Percentiles rank a stretch among this genome's conserved stretches.
Conservation (phyloP, 2,329 filamentous ascomycete species). For the Coniochaeta sp. region DNA sequence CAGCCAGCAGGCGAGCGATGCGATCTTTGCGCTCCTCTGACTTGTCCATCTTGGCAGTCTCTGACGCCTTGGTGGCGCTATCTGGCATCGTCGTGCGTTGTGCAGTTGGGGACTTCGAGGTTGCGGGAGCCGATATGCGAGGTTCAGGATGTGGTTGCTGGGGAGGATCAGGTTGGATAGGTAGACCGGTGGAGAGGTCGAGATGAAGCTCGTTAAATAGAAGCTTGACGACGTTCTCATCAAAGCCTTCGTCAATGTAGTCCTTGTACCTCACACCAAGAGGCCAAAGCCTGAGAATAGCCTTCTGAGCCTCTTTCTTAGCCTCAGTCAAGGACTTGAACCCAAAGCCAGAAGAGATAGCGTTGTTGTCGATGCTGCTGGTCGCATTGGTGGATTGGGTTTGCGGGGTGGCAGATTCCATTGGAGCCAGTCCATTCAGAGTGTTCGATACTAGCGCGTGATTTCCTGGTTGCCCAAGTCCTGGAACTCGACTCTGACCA, state of each 20-base stretch:
- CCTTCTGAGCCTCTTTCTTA: conserved; percentile 56
- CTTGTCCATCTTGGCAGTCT: conserved; percentile 20
- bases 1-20: conserved; percentile 69
- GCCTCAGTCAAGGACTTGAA: conserved; percentile 31
- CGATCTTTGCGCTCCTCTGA: conserved; percentile 66
- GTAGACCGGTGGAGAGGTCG: conserved; percentile 23
- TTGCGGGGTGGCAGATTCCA: neutral
- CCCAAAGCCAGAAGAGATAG: neutral
- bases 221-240: conserved; percentile 51
- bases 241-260: conserved; percentile 66
- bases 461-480: neutral
- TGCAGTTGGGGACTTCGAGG: neutral
- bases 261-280: conserved; percentile 68
- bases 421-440: neutral
- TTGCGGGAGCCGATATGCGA: neutral
- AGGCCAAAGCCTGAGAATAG: conserved; percentile 57
- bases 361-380: neutral
- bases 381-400: conserved; percentile 4
- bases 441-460: neutral
- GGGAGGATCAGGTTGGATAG: neutral
- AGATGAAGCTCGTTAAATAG: conserved; percentile 66
- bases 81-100: neutral
- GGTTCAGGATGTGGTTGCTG: neutral
- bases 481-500: conserved; percentile 1
- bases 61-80: conserved; percentile 4